These are phyloP conservation scores for Cystobasidiopsis lactophilus DNA, from an alignment of 768 basidiomycete genomes.

Conservation along the genomic window DNA sequence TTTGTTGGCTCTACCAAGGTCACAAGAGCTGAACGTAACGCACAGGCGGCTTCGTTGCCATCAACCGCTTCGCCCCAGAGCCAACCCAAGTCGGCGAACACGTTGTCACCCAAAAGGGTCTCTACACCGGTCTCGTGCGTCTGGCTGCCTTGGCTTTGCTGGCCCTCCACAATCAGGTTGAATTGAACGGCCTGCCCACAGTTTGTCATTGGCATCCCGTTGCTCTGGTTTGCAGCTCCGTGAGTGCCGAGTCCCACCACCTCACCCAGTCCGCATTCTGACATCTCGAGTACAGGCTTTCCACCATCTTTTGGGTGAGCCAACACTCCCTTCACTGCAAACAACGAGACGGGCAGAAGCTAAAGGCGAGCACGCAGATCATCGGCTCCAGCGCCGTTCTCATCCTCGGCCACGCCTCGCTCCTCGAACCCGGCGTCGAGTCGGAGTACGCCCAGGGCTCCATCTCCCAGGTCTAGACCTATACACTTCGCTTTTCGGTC, in stretches of 20 bases:
- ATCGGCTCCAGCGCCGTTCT: slow-evolving; percentile 66
- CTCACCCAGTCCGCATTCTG: no score
- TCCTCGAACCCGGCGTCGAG: slow-evolving; percentile 87
- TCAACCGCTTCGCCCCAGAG: slow-evolving; percentile 78
- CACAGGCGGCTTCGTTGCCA: slow-evolving; percentile 70
- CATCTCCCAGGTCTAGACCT: no score
- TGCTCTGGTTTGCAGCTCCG: slow-evolving; percentile 40
- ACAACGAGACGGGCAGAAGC: no score
- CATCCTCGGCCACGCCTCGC: slow-evolving; percentile 60
- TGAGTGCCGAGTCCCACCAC: not conserved
- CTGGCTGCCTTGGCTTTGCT: no score
- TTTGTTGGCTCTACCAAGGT: no score
- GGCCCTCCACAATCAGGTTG: no score
- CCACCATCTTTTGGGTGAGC: slow-evolving; percentile 52
- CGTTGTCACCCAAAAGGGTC: slow-evolving; percentile 65
- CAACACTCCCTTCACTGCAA: no score
- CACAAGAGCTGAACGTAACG: no score
- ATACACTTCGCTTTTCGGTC: no score
- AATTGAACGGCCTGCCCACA: no score
- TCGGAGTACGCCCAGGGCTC: slow-evolving; percentile 41
- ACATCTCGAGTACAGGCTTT: slow-evolving; percentile 15
- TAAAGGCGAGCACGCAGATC: slow-evolving; percentile 27
- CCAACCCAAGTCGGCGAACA: slow-evolving; percentile 61
- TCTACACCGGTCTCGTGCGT: slow-evolving; percentile 52
- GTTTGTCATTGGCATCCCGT: slow-evolving; percentile 76